Evolutionary conservation across 805 yeast genomes (phyloP), one percentile per base, ranked within the genome.

Genomic region (Wickerhamomyces rabaulensis): DNA sequence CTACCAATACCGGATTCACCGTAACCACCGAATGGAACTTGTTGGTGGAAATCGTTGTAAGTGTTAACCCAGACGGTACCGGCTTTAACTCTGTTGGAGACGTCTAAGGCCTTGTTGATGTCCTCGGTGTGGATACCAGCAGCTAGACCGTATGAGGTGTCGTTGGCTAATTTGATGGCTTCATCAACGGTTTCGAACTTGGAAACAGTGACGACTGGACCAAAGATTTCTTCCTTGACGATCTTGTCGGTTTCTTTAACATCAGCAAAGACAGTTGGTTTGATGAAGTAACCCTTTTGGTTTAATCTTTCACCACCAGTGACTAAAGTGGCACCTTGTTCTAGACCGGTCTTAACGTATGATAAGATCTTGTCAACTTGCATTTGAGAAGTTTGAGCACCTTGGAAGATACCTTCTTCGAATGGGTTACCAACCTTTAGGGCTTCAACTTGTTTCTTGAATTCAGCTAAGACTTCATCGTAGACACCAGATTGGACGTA

Each of bases 61-160:
- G 90, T 80, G 79, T 91, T 91, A 56, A 90, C 78, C 92, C 96
- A 92, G 55, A 91, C 81, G 48, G 92, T 87, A 63, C 98, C 98
- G 50, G 96, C 84, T 59, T 82, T 79, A 47, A 91, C 69, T 64
- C 80, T 79, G 68, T 77, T 75, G 39, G 96, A 75, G 52, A 87
- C 91, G 47, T 79, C 79, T 57, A 85, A 73, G 33, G 95, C 91
- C 61, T 82, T 84, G 71, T 78, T 78, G 54, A 91, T 66, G 69
- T 84, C 82, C 44, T 70, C 67, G 49, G 97, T 82, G 74, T 89
- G 95, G 47, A 91, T 73, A 69, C 95, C 96, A 51, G 97, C 95
- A 52, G 94, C 95, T 63, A 87, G 76, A 52, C 97, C 98, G 67
- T 85, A 91, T 45, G 72, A 75, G 33, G 91, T 75, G 68, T 84